phyloP scores from a whole-genome alignment of 495 filamentous ascomycete species.

The Hyphodiscus hymeniophilus region DNA sequence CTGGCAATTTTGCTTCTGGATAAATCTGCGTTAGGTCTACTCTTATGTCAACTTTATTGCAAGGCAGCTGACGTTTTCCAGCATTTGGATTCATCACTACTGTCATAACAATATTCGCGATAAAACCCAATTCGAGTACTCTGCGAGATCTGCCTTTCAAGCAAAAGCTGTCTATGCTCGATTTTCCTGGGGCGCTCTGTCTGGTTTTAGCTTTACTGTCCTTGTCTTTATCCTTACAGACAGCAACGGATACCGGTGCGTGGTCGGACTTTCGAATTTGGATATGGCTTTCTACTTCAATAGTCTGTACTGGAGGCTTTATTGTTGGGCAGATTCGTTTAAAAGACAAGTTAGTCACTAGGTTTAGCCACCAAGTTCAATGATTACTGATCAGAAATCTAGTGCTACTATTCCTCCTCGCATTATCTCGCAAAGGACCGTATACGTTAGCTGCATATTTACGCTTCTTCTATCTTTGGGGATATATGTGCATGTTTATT shows the following conservation, averaged over 20 bases:
- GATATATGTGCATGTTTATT: conserved; percentile 16
- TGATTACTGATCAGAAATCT: neutral
- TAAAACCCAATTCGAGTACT: no score
- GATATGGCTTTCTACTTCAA: no score
- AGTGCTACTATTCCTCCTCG: neutral
- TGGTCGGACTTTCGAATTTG: no score
- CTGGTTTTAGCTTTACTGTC: no score
- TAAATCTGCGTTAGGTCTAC: conserved; percentile 28
- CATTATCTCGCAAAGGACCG: neutral
- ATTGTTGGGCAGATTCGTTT: neutral
- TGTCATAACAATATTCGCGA: neutral
- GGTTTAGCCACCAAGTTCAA: neutral
- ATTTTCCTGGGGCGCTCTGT: no score
- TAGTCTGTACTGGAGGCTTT: no score
- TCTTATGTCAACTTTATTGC: conserved; percentile 33
- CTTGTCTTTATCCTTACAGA: no score
- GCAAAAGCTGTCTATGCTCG: no score
- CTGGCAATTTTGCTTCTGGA: conserved; percentile 79
- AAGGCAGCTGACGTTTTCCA: neutral
- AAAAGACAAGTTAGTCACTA: neutral
- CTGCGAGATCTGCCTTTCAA: no score
- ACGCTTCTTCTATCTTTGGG: neutral
- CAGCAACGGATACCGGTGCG: no score
- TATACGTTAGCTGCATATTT: neutral
- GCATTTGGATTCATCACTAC: neutral